Conservation (phyloP, 768 basidiomycete genomes). For the Rhodotorula graminis region DNA sequence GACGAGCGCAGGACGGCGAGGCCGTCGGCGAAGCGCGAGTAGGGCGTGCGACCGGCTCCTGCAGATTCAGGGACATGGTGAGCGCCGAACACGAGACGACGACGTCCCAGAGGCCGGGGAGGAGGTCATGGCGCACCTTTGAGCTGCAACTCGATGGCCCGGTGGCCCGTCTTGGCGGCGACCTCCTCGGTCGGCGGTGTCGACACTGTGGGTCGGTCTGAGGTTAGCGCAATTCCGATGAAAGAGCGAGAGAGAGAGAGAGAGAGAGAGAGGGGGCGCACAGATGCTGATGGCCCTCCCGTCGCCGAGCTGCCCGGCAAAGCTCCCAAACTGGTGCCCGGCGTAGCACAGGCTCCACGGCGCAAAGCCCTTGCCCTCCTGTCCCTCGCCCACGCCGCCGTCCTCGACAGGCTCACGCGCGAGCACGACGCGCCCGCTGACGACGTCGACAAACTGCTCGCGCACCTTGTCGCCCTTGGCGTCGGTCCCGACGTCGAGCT, state of each 20-base stretch:
- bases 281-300: conserved; percentile 87
- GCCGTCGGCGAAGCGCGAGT: conserved; percentile 86
- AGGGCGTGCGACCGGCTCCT: conserved; percentile 89
- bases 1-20: conserved; percentile 92
- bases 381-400: not conserved
- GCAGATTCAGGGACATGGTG: not conserved
- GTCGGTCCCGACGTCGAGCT: conserved; percentile 40
- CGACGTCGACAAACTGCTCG: conserved; percentile 70
- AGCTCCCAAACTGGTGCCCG: conserved; percentile 76
- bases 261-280: conserved; percentile 44
- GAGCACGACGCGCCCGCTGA: conserved; percentile 70
- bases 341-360: conserved; percentile 36
- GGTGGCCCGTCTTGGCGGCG: conserved; percentile 14
- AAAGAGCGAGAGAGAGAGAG: not conserved
- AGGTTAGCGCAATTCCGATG: no score
- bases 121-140: conserved; percentile 50
- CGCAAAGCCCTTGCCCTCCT: conserved; percentile 16
- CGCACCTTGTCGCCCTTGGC: conserved; percentile 50
- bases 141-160: conserved; percentile 71
- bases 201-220: conserved; percentile 25
- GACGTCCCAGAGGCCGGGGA: no score
- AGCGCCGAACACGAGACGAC: not conserved
- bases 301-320: conserved; percentile 94
- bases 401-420: conserved; percentile 47
- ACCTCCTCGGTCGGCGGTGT: conserved; percentile 27